These are phyloP conservation scores for Evansstolkia leycettana DNA, from an alignment of 495 filamentous ascomycete genomes.

Conservation along the genomic window DNA sequence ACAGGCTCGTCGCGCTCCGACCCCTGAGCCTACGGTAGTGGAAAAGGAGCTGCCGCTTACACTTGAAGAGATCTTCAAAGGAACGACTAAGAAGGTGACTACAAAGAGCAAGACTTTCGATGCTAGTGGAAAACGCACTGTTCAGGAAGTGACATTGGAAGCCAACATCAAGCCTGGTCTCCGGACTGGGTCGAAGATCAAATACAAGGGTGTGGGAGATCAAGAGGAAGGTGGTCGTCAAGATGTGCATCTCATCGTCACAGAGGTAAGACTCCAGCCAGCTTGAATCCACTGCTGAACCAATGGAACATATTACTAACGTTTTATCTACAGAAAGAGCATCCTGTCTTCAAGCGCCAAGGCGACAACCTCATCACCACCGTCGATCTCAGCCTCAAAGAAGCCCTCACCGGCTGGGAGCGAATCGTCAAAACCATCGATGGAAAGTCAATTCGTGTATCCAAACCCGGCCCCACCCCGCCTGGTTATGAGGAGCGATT, in stretches of 20 bases:
- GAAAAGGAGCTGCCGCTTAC: conserved; percentile 72
- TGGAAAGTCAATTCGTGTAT: conserved; percentile 64
- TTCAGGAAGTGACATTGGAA: conserved; percentile 80
- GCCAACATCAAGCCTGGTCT: conserved; percentile 90
- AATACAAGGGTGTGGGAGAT: conserved; percentile 91
- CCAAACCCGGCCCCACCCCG: conserved; percentile 69
- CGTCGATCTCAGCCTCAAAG: conserved; percentile 78
- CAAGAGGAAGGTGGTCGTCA: conserved; percentile 96
- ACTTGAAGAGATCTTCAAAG: conserved; percentile 76
- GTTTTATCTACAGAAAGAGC: conserved; percentile 54
- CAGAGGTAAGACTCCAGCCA: conserved; percentile 92
- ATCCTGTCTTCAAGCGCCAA: conserved; percentile 69
- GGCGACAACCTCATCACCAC: conserved; percentile 73
- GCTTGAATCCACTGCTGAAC: conserved; percentile 1
- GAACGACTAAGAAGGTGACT: conserved; percentile 88
- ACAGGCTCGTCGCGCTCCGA: conserved; percentile 34
- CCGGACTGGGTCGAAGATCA: conserved; percentile 94
- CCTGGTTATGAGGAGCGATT: conserved; percentile 72
- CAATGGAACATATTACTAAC: neutral
- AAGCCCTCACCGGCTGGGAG: conserved; percentile 92
- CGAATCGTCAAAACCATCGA: conserved; percentile 89
- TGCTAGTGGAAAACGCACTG: conserved; percentile 63
- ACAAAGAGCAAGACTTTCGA: conserved; percentile 96
- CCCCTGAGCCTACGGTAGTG: conserved; percentile 82
- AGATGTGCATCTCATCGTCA: conserved; percentile 86